phyloP scores from a whole-genome alignment of 306 rosid species.

The Quercus glauca region DNA sequence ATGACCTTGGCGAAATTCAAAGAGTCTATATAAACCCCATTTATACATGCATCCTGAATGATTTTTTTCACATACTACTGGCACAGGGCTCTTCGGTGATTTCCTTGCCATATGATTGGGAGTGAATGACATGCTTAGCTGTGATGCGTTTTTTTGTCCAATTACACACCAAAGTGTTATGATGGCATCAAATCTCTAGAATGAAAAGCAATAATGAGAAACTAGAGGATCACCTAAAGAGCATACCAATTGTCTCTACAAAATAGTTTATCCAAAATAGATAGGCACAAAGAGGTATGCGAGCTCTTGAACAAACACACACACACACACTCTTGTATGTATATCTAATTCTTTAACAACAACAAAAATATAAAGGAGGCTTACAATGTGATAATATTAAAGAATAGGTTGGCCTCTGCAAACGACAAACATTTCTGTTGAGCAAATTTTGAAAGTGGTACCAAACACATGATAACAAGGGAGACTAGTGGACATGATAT shows the following conservation, averaged over 20 bases:
- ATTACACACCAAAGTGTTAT: neutral
- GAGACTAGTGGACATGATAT: neutral
- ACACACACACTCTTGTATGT: neutral
- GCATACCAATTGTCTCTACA: neutral
- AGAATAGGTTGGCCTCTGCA: neutral
- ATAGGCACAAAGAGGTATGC: neutral
- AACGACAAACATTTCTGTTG: slow-evolving; percentile 8
- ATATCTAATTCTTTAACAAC: neutral
- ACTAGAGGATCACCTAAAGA: neutral
- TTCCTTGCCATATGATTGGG: slow-evolving; percentile 45
- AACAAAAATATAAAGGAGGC: neutral
- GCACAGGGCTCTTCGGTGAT: slow-evolving; percentile 43
- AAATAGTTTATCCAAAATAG: neutral
- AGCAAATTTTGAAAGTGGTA: neutral
- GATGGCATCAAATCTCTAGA: slow-evolving; percentile 7
- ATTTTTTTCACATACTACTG: slow-evolving; percentile 39
- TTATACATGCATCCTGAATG: slow-evolving; percentile 51
- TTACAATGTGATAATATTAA: neutral
- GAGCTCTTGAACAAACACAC: neutral
- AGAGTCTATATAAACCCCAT: slow-evolving; percentile 53
- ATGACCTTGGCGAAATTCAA: slow-evolving; percentile 42
- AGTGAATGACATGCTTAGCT: slow-evolving; percentile 18
- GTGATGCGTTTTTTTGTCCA: neutral
- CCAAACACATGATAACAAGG: neutral
- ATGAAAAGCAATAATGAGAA: neutral